phyloP scores from a whole-genome alignment of 192 early-diverging fungal genomes.

The Mortierella claussenii region DNA sequence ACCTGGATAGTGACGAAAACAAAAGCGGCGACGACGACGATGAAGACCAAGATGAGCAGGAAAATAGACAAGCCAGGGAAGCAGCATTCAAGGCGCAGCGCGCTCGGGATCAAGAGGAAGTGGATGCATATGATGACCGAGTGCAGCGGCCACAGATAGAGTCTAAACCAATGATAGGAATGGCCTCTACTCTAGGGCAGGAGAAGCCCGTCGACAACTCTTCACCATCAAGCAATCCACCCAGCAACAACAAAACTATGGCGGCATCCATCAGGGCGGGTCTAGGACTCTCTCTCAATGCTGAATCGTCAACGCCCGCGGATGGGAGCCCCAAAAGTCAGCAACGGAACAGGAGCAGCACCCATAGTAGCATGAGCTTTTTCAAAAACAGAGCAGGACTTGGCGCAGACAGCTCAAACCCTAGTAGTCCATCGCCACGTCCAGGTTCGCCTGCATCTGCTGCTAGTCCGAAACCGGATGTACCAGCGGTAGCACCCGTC shows the following conservation, averaged over 20 bases:
- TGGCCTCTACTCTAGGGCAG: not conserved
- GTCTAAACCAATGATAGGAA: conserved; percentile 16
- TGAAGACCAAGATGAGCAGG: conserved; percentile 55
- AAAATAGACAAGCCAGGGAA: conserved; percentile 8
- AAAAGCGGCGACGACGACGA: conserved; percentile 19
- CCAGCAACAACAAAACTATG: conserved; percentile 21
- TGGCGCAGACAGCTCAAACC: conserved; percentile 14
- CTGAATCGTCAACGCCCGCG: conserved; percentile 6
- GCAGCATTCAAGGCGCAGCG: conserved; percentile 31
- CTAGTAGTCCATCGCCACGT: conserved; percentile 24
- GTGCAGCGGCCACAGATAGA: conserved; percentile 7
- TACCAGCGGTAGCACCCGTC: conserved; percentile 39
- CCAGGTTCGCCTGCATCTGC: conserved; percentile 3
- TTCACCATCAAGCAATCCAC: not conserved
- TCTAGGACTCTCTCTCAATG: conserved; percentile 17
- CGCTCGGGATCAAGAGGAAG: conserved; percentile 12
- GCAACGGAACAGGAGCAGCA: conserved; percentile 5
- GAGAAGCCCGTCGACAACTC: not conserved
- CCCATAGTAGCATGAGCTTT: conserved; percentile 23
- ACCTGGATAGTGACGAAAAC: conserved; percentile 29
- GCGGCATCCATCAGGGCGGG: conserved; percentile 27
- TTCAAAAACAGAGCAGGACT: conserved; percentile 34
- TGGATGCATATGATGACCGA: conserved; percentile 24
- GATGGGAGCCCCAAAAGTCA: conserved; percentile 7
- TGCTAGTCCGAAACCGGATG: conserved; percentile 30